A percentile compares a stretch with the other conserved stretches of the same genome.
These are phyloP conservation scores for Bertia moriformis DNA, from an alignment of 2,329 filamentous ascomycete species.

Conservation along the genomic window DNA sequence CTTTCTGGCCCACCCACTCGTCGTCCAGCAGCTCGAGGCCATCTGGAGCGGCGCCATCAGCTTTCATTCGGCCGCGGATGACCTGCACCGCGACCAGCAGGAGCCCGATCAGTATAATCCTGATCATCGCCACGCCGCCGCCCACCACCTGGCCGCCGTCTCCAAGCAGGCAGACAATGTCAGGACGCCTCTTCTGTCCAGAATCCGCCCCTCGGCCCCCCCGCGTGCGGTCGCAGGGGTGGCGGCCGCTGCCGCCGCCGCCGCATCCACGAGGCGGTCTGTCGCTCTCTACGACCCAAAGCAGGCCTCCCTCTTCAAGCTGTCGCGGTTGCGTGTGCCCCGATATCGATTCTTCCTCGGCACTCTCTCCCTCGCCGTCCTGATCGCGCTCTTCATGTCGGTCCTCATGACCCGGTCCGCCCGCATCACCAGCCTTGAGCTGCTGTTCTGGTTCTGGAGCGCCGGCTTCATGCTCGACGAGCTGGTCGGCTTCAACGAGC, in stretches of 20 bases:
- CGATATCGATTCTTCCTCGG: slow-evolving; percentile 84
- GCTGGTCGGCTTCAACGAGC: slow-evolving; percentile 88
- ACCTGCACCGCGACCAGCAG: slow-evolving; percentile 51
- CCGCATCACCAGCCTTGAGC: slow-evolving; percentile 69
- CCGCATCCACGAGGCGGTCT: slow-evolving; percentile 48
- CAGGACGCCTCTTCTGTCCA: slow-evolving; percentile 34
- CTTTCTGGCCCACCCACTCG: slow-evolving; percentile 78
- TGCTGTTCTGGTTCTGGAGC: slow-evolving; percentile 96
- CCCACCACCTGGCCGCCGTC: slow-evolving; percentile 10
- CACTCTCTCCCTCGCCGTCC: slow-evolving; percentile 70
- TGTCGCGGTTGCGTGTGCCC: slow-evolving; percentile 78
- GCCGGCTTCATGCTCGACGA: slow-evolving; percentile 95
- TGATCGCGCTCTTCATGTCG: slow-evolving; percentile 73
- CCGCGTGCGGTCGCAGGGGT: slow-evolving; percentile 12
- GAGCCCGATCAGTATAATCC: too few relatives aligned
- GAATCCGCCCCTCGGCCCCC: slow-evolving; percentile 12
- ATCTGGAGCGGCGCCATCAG: slow-evolving; percentile 95
- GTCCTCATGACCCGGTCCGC: slow-evolving; percentile 65
- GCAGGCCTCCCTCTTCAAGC: slow-evolving; percentile 78
- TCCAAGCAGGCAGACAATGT: slow-evolving; percentile 13
- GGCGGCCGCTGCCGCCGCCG: slow-evolving; percentile 10
- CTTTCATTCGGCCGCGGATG: slow-evolving; percentile 80
- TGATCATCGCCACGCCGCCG: slow-evolving; percentile 9
- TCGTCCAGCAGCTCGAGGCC: slow-evolving; percentile 87
- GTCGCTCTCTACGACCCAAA: slow-evolving; percentile 81